phyloP scores from a whole-genome alignment of 2,329 filamentous ascomycete genomes.

The Diaporthe vaccinii region DNA sequence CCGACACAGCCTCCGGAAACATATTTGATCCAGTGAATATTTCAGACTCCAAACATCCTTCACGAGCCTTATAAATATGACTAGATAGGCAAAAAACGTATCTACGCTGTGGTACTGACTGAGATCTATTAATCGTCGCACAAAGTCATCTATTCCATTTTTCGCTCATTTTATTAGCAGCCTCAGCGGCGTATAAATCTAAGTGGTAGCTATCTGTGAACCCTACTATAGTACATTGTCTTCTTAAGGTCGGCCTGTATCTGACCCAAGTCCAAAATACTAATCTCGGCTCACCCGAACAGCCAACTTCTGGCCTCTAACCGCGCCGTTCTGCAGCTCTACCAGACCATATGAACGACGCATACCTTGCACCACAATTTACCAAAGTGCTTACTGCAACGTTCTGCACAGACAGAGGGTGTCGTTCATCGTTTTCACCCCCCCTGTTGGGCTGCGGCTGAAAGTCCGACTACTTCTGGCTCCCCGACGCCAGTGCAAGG shows the following conservation, averaged over 20 bases:
- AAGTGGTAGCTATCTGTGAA: no score
- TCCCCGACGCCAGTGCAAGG: neutral
- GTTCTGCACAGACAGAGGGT: neutral
- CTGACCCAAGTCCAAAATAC: neutral
- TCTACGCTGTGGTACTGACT: no score
- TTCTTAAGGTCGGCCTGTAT: neutral
- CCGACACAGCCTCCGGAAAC: neutral
- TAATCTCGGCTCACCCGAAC: neutral
- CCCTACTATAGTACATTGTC: no score
- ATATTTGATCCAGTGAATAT: no score
- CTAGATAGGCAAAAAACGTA: no score
- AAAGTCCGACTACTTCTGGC: neutral
- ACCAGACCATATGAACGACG: conserved; percentile 5
- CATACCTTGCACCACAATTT: neutral
- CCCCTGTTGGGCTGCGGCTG: neutral
- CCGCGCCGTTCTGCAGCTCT: conserved; percentile 27
- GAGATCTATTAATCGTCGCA: no score
- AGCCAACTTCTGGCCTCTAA: conserved; percentile 33
- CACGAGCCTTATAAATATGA: no score
- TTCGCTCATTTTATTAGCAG: no score
- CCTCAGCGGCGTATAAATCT: no score
- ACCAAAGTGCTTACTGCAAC: neutral
- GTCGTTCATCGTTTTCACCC: neutral
- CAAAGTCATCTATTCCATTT: no score
- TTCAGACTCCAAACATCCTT: no score